Base-by-base conservation (phyloP, 2,329 filamentous ascomycete genomes). In the Verticillium isaacii region DNA sequence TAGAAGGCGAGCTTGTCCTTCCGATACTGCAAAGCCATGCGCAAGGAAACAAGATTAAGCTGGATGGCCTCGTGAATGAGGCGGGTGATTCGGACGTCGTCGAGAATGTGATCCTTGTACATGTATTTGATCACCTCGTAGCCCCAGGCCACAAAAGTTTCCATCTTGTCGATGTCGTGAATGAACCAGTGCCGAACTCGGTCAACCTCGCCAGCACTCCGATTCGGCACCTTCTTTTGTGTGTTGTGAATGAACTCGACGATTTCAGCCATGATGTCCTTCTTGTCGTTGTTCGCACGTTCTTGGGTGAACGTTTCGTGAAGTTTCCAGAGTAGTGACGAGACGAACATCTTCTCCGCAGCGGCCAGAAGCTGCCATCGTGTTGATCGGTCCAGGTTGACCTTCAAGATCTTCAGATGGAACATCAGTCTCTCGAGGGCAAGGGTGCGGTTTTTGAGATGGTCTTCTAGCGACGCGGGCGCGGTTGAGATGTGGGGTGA, bases 301-400 rank as follows among this genome's bases (percentile, higher is more conserved):
- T 80, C 80, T 59, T 84, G 80, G 8, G 88, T 81, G 59, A 89
- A 89, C 8, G 81, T 78, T 70, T 97, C 91, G 69, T 96, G 92
- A 60, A 86, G 82, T 64, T 87, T 88, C 93, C 94, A 98, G 41
- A 98, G 82, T 56, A 87, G 82, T 63, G 85, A 83, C 19, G 92
- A 92, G 39, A 93, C 91, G 54, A 89, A 87, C 77, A 98, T 84
- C 75, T 93, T 97, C 74, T 99, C 95, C 0, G 94, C 94, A 69
- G 94, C 88, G 81, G 88, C 91, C n/a, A 99, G 79, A 36, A 99
- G 77, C 65, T 84, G 82, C 93, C 93, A 98, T 67, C 88, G 87
- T 1, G 88, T 88, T 29, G 78, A 78, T 50, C 86, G 85, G 65
- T 90, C 86, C 6, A 98, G 74, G 2, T 85, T 79, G 32, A 87